Percentiles rank a stretch among this genome's conserved stretches.
phyloP scores from a whole-genome alignment of 1,284 basidiomycete genomes.

The Bondarzewia mesenterica region DNA sequence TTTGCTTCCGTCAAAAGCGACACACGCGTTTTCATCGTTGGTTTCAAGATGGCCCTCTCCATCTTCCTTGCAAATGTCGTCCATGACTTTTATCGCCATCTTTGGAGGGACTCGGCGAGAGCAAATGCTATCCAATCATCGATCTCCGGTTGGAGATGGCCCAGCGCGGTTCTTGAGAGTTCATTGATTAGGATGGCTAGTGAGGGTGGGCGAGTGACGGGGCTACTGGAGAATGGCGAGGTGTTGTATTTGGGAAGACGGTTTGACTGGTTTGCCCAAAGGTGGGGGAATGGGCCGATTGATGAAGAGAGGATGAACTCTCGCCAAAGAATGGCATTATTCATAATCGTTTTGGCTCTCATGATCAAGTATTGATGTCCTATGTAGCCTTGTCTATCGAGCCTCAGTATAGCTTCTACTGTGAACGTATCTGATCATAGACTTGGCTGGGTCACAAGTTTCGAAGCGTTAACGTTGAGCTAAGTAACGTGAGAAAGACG shows the following conservation, averaged over 20 bases:
- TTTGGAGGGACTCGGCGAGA: constrained; percentile 30
- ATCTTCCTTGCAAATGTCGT: constrained; percentile 34
- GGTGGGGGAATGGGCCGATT: constrained; percentile 30
- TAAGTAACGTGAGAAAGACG: no score
- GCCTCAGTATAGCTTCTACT: no score
- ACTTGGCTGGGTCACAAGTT: no score
- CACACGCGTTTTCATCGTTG: constrained; percentile 12
- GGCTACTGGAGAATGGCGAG: constrained; percentile 37
- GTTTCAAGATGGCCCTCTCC: constrained; percentile 17
- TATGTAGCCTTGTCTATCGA: no score
- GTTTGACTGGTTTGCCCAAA: constrained; percentile 50
- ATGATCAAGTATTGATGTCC: no score
- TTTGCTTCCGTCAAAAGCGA: constrained; percentile 10
- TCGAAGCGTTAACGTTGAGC: no score
- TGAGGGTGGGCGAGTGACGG: constrained; percentile 40
- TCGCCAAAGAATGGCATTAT: neutral
- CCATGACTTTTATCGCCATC: constrained; percentile 41
- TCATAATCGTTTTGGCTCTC: neutral
- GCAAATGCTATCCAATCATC: constrained; percentile 26
- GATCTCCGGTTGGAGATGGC: constrained; percentile 27
- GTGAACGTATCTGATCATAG: no score
- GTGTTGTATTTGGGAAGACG: constrained; percentile 27
- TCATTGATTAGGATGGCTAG: constrained; percentile 41
- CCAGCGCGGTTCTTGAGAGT: constrained; percentile 38
- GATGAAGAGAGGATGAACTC: constrained; percentile 34